Base-by-base conservation (phyloP, 2,329 filamentous ascomycete species). In the Huntiella moniliformis region DNA sequence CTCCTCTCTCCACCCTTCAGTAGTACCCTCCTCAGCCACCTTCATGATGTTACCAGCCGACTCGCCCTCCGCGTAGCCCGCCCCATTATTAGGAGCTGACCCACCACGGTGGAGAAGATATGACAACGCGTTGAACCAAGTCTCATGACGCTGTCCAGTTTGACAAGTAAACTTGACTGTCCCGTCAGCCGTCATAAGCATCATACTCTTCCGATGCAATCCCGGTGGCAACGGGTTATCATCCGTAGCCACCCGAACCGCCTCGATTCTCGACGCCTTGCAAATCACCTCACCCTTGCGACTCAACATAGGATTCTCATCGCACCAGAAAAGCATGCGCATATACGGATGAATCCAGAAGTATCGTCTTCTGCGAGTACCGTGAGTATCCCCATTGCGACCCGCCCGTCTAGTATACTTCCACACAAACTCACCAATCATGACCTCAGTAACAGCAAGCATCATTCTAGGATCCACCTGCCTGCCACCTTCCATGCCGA, bases 341-440 rank as follows among this genome's bases (percentile, higher is more conserved):
- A 88, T 98, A 62, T 96, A 98, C 0, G 91, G 91, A 58, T 98
- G 91, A 16, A 98, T 84, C 91, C 91, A 98, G 71, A 98, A 98
- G 68, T 95, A 98, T 31, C 91, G 79, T 51, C 84, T 77, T 61
- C 98, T 91, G 44, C 91, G 76, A 47, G 87, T 93, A 54, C 79
- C 81, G 0, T 87, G 96, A 63, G 93, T 77, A 52, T 86, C 82
- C 46, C 78, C 82, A 11, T 46, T 49, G 17, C 88, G 79, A n/a
- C 86, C 87, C 50, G 87, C 72, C 65, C 91, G 94, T 56, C 91
- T 81, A 0, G 91, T 98, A 63, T 98, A 98, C 61, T 98, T 98
- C 91, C 91, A 98, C 36, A 98, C 69, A 60, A 88, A 96, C 60
- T 98, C 91, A 47, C 91, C 91, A 57, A 98, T 96, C 91, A 98